Evolutionary conservation across 805 yeast genomes (phyloP).

Genomic region (Jamesozyma rosinii): DNA sequence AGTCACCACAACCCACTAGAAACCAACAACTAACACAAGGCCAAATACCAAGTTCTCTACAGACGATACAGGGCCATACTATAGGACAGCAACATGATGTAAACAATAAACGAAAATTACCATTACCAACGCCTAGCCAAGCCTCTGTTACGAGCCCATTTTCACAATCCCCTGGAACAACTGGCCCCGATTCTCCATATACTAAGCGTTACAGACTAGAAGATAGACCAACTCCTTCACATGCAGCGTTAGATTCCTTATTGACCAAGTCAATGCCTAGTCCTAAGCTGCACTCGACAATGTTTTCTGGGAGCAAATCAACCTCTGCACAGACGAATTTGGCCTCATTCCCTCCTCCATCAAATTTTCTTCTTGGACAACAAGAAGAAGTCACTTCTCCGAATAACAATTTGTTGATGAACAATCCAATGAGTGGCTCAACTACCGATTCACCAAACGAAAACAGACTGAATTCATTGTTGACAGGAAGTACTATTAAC

Average conservation of each 20-base stretch:
- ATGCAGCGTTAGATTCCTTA: constrained; percentile 27
- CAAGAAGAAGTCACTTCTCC: neutral
- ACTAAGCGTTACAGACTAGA: constrained; percentile 18
- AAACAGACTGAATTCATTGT: neutral
- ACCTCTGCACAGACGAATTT: constrained; percentile 1
- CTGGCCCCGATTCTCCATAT: constrained; percentile 13
- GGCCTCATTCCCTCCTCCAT: neutral
- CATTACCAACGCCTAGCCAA: constrained; percentile 3
- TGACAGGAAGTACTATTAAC: neutral
- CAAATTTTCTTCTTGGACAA: neutral
- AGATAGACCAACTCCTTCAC: constrained; percentile 25
- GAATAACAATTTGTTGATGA: neutral
- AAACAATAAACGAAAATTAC: constrained; percentile 6
- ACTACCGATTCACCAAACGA: neutral
- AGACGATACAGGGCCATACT: neutral
- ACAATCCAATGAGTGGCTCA: neutral
- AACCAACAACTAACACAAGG: neutral
- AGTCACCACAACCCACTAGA: neutral
- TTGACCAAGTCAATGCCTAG: constrained; percentile 21
- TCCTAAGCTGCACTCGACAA: neutral
- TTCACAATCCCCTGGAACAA: constrained; percentile 14
- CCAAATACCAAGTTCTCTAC: neutral
- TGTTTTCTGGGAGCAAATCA: neutral
- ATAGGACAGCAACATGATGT: neutral
- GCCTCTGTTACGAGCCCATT: constrained; percentile 9